Conservation (phyloP, 768 basidiomycete genomes). For the Rhizopogon roseolus region DNA sequence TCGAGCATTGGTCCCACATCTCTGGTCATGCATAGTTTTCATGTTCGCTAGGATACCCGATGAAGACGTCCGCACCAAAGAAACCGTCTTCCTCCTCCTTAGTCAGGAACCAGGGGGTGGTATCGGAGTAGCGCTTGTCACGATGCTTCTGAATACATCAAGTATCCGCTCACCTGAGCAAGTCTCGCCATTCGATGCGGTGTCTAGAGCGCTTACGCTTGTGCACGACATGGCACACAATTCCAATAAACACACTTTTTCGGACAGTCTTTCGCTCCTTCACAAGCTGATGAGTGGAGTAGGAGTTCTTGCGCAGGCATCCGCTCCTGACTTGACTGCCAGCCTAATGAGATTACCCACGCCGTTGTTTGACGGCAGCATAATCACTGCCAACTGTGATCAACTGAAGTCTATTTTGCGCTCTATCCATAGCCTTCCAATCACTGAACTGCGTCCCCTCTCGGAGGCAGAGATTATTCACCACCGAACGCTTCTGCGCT, state of each 20-base stretch:
- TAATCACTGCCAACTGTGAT: constrained; percentile 25
- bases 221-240: constrained; percentile 34
- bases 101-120: constrained; percentile 43
- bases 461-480: constrained; percentile 33
- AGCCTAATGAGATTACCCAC: constrained; percentile 12
- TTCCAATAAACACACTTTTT: constrained; percentile 17
- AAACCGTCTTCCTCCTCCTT: constrained; percentile 37
- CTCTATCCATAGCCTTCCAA: constrained; percentile 19
- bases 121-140: constrained; percentile 37
- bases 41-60: constrained; percentile 40
- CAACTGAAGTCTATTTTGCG: constrained; percentile 22
- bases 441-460: constrained; percentile 26
- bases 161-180: constrained; percentile 2
- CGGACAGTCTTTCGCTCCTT: constrained; percentile 32
- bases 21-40: constrained; percentile 58
- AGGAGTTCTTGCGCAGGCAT: neutral
- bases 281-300: constrained; percentile 29
- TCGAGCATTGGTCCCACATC: constrained; percentile 34
- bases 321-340: neutral
- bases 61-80: constrained; percentile 20
- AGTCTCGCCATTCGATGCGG: constrained; percentile 13
- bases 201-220: constrained; percentile 33
- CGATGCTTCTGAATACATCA: constrained; percentile 29
- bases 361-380: constrained; percentile 41
- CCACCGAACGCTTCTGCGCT: constrained; percentile 27